Evolutionary conservation across 345 rosid genomes (phyloP).

Genomic region (Gossypium mustelinum): DNA sequence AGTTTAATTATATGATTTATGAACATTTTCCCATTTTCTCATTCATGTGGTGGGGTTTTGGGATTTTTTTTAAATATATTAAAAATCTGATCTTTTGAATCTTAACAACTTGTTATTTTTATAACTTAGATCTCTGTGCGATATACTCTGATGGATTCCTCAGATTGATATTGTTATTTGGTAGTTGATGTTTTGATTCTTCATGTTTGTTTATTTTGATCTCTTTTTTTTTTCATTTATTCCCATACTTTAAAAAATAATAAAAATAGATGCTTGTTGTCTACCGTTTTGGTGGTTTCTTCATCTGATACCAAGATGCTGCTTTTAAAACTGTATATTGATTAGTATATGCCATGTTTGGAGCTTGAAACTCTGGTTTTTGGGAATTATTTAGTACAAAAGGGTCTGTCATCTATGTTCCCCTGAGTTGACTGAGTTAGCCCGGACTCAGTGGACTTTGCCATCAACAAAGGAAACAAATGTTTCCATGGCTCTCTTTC

Average conservation of each 20-base stretch:
- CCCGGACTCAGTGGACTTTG: constrained; percentile 68
- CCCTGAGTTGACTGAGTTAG: constrained; percentile 39
- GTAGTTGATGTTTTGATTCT: constrained; percentile 37
- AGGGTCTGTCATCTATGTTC: constrained; percentile 48
- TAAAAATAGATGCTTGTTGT: constrained; percentile 65
- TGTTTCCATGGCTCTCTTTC: constrained; percentile 41
- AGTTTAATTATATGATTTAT: constrained; percentile 15
- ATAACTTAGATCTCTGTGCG: constrained; percentile 23
- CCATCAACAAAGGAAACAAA: constrained; percentile 50
- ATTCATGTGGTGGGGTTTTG: constrained; percentile 24
- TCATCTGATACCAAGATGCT: constrained; percentile 80
- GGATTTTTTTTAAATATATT: constrained; percentile 10
- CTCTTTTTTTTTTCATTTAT: constrained; percentile 32
- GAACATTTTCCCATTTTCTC: constrained; percentile 11
- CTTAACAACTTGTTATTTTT: constrained; percentile 15
- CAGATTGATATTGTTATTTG: constrained; percentile 39
- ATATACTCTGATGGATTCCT: constrained; percentile 40
- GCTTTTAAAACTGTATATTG: constrained; percentile 36
- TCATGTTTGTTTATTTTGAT: constrained; percentile 16
- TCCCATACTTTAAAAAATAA: constrained; percentile 20
- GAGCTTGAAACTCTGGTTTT: constrained; percentile 31
- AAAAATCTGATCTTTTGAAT: constrained; percentile 19
- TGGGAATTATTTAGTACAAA: constrained; percentile 40
- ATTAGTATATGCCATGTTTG: constrained; percentile 44
- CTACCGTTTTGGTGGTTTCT: constrained; percentile 65